Base-by-base conservation (phyloP, 768 basidiomycete species). In the Boletus pseudopeckii region DNA sequence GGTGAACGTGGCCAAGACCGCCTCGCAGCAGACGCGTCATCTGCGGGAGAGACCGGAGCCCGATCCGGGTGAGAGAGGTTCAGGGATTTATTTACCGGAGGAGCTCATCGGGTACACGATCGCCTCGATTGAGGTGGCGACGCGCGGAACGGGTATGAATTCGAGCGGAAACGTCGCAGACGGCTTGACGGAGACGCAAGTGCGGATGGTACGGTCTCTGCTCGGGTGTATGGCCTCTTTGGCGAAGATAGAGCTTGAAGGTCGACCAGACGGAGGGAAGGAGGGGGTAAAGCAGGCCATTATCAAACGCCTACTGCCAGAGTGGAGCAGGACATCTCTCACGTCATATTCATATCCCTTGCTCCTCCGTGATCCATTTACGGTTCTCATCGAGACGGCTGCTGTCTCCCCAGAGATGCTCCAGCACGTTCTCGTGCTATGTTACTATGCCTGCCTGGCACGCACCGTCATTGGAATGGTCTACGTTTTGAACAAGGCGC, bases 31-130 rank as follows among this genome's bases (percentile, higher is more conserved):
- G 70, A 86, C 88, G 14, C 77, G 86, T 20, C 90, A 92, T 68
- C 72, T 96, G 6, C 81, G 92, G 30, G 90, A 90, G 50, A 79
- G 89, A 24, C 76, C 80, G 18, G 86, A 88, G 64, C 85, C 86
- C 3, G 87, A 91, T 14, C 62, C 71, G 2, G 81, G 83, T 3
- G 89, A 92, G 55, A 80, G 90, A 24, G 93, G 93, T 1, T 80
- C 82, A 0, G 92, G 92, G 6, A 81, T 95, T 44, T 98, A 97
- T 65, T 76, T 99, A 1, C 93, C 97, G 0, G 90, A 96, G 59
- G 93, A 98, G 59, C 74, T 98, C 15, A 75, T 96, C 36, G 90
- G 88, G 4, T 98, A 96, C 69, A 95, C 95, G 4, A 79, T 98
- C 36, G 76, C 87, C 2, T 76, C 83, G 7, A 79, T 93, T 50